These are phyloP conservation scores for Litsea cubeba DNA, from an alignment of 164 flowering plant species.

Conservation along the genomic window DNA sequence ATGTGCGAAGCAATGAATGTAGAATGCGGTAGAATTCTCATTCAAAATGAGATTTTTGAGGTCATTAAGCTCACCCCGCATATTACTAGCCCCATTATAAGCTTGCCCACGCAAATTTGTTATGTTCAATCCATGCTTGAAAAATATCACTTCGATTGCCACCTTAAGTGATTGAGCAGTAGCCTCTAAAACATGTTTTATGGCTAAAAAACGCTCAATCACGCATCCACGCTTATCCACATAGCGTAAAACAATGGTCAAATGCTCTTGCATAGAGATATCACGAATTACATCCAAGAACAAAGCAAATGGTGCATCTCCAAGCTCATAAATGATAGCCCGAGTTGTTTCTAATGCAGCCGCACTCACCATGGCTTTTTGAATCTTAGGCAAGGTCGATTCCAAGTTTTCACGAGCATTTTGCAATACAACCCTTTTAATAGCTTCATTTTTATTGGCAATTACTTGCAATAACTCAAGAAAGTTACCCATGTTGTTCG, in stretches of 20 bases:
- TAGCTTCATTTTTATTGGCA: not conserved
- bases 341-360: not conserved
- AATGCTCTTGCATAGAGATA: not conserved
- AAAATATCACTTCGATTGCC: constrained; percentile 1
- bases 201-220: not conserved
- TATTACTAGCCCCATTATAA: constrained; percentile 10
- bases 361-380: not conserved
- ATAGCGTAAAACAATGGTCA: not conserved
- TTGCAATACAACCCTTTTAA: not conserved
- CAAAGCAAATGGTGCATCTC: not conserved
- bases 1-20: constrained; percentile 8
- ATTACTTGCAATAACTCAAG: not conserved
- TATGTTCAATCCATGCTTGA: constrained; percentile 4
- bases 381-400: not conserved
- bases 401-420: not conserved
- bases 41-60: constrained; percentile 12
- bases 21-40: constrained; percentile 5
- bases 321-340: not conserved
- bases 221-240: not conserved
- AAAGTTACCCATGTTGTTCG: not conserved
- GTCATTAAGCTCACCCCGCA: not conserved
- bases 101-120: constrained; percentile 1
- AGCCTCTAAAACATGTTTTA: not conserved
- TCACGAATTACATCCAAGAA: not conserved
- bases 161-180: not conserved